A percentile compares a stretch with the other conserved stretches of the same genome.
These are phyloP conservation scores for Fusarium staphyleae DNA, from an alignment of 2,329 filamentous ascomycete genomes.

Conservation along the genomic window DNA sequence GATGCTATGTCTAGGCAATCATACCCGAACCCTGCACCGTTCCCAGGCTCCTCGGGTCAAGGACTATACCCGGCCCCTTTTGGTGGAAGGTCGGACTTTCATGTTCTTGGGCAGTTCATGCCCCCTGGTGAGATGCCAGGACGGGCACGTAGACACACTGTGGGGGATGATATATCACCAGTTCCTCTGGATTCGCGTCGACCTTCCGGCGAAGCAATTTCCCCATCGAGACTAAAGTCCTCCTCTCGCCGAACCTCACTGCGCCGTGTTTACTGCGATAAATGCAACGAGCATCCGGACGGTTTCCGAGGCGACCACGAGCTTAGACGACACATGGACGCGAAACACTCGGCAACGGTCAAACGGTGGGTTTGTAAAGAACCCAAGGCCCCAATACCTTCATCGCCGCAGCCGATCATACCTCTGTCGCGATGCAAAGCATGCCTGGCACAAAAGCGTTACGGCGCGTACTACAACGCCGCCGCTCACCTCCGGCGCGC, in stretches of 20 bases:
- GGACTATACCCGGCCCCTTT: constrained; percentile 25
- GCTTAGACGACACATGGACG: constrained; percentile 70
- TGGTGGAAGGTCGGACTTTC: constrained; percentile 24
- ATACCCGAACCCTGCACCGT: constrained; percentile 22
- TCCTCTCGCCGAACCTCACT: constrained; percentile 64
- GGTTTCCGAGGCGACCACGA: constrained; percentile 94
- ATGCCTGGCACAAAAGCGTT: constrained; percentile 63
- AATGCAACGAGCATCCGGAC: constrained; percentile 82
- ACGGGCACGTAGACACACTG: constrained; percentile 35
- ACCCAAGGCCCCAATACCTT: constrained; percentile 50
- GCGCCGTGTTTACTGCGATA: constrained; percentile 76
- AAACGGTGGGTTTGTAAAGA: constrained; percentile 65
- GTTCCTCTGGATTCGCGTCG: constrained; percentile 25
- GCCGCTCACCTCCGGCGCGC: constrained; percentile 65
- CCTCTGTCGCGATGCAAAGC: constrained; percentile 64
- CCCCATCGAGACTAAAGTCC: constrained; percentile 46
- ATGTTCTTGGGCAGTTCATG: constrained; percentile 20
- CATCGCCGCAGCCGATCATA: constrained; percentile 55
- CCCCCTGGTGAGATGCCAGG: constrained; percentile 21
- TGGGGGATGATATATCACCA: constrained; percentile 36
- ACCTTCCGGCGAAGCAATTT: constrained; percentile 53
- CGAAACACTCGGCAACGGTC: constrained; percentile 62
- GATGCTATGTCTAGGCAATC: constrained; percentile 19
- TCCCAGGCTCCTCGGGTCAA: constrained; percentile 8
- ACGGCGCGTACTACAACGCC: constrained; percentile 66